Conservation (phyloP, 371 early-diverging fungal genomes). For the Mucor indicus region DNA sequence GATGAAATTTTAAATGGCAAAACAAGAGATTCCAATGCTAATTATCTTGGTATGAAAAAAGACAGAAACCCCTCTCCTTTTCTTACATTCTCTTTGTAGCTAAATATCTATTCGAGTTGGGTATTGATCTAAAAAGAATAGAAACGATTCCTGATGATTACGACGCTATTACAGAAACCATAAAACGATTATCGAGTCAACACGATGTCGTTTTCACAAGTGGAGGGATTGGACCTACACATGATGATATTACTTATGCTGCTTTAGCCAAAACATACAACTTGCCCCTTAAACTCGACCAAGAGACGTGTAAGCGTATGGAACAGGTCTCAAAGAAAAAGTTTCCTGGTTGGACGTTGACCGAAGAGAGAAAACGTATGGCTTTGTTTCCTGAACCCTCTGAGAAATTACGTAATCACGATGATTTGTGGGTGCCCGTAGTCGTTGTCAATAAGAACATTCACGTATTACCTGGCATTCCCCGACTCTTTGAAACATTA, state of each 20-base stretch:
- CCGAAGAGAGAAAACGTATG: conserved; percentile 64
- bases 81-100: conserved; percentile 31
- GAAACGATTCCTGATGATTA: conserved; percentile 61
- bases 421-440: conserved; percentile 70
- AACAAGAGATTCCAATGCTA: conserved; percentile 65
- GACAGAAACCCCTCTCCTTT: no score
- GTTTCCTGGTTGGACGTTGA: conserved; percentile 30
- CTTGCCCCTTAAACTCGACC: conserved; percentile 45
- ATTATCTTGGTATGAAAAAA: conserved; percentile 44
- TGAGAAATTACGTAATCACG: conserved; percentile 37
- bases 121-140: conserved; percentile 59
- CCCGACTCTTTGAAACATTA: conserved; percentile 59
- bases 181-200: conserved; percentile 43
- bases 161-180: conserved; percentile 51
- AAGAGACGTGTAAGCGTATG: conserved; percentile 61
- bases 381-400: conserved; percentile 59
- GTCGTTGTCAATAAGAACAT: conserved; percentile 63
- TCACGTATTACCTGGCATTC: conserved; percentile 74
- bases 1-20: conserved; percentile 80
- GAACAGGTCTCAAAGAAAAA: conserved; percentile 11
- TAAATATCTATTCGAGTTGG: conserved; percentile 54
- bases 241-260: conserved; percentile 73
- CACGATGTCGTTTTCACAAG: conserved; percentile 68
- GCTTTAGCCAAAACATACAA: conserved; percentile 65
- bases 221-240: conserved; percentile 75